A percentile compares a stretch with the other conserved stretches of the same genome.
Conservation (phyloP, 1,284 basidiomycete genomes). For the Ustilago nuda region DNA sequence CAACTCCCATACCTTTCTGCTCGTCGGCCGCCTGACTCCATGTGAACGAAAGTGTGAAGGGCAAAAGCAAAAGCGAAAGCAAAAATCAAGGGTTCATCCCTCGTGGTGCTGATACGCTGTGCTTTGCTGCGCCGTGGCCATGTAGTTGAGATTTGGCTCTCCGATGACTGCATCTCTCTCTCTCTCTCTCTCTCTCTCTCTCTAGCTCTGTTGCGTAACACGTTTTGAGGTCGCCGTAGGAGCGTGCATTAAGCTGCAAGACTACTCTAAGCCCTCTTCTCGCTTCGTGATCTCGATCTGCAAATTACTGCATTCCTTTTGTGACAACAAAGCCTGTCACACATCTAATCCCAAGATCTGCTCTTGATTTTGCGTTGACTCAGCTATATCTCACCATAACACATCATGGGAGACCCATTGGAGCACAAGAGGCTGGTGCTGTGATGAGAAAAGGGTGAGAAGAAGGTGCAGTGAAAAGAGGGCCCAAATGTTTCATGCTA, state of each 20-base stretch:
- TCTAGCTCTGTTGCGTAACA: background rate
- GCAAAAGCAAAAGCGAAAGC: background rate
- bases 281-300: background rate
- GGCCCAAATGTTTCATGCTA: background rate
- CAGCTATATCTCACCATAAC: background rate
- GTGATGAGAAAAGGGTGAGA: background rate
- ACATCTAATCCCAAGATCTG: background rate
- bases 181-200: background rate
- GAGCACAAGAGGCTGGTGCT: background rate
- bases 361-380: background rate
- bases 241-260: slow-evolving; percentile 3
- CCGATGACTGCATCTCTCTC: background rate
- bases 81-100: background rate
- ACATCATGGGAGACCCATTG: background rate
- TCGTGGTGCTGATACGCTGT: background rate
- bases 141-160: background rate
- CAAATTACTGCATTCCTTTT: background rate
- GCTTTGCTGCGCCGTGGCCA: no score
- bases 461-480: background rate
- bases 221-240: slow-evolving; percentile 3
- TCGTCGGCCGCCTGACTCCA: background rate
- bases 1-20: no score
- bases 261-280: slow-evolving; percentile 1
- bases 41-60: background rate
- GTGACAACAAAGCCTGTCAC: background rate